A percentile compares a stretch with the other conserved stretches of the same genome.
Conservation (phyloP, 257 asterid genomes). For the Przewalskia tangutica region DNA sequence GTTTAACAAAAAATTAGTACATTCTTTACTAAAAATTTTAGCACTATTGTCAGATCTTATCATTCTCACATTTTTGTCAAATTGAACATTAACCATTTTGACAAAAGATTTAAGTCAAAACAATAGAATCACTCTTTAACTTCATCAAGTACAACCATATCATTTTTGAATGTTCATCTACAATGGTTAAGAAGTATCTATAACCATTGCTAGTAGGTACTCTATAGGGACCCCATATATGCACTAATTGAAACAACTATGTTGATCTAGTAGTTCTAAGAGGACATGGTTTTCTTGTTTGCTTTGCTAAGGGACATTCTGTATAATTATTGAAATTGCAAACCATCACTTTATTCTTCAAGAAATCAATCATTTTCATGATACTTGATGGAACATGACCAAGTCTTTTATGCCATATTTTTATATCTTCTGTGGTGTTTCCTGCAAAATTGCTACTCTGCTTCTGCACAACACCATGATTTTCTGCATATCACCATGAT, state of each 20-base stretch:
- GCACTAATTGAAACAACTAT: rapidly evolving
- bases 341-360: neutral
- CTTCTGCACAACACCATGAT: too few species aligned
- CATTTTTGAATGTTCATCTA: neutral
- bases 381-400: neutral
- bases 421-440: rapidly evolving
- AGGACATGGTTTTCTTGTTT: neutral
- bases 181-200: neutral
- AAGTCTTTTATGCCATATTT: neutral
- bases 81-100: neutral
- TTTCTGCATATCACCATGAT: too few species aligned
- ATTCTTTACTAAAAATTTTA: neutral
- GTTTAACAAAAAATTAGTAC: neutral
- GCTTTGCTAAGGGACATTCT: neutral
- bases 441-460: neutral
- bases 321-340: neutral
- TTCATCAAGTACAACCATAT: neutral
- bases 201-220: neutral
- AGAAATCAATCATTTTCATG: neutral
- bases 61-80: neutral
- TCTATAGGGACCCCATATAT: neutral
- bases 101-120: neutral
- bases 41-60: neutral
- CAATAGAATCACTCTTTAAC: neutral
- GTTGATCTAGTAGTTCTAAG: neutral